These are phyloP conservation scores for Orbilia oligospora DNA, from an alignment of 2,329 filamentous ascomycete species.

Conservation along the genomic window DNA sequence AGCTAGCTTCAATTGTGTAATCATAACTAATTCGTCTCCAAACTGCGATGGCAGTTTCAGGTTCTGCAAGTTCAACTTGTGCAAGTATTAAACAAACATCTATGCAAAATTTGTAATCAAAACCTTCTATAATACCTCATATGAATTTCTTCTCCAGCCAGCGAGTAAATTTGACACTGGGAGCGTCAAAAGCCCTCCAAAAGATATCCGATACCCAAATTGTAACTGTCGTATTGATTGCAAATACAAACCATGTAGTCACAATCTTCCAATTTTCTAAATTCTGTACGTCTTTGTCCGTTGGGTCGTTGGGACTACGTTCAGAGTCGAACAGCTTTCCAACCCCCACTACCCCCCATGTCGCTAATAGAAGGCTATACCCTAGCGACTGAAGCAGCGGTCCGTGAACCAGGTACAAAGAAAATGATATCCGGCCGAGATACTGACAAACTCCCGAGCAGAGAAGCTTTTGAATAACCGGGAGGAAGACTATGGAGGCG, in stretches of 20 bases:
- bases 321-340: not conserved
- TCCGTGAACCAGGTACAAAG: slow-evolving; percentile 77
- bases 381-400: slow-evolving; percentile 74
- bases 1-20: not conserved
- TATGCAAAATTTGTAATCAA: not conserved
- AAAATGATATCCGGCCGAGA: slow-evolving; percentile 75
- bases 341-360: slow-evolving; percentile 32
- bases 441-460: slow-evolving; percentile 72
- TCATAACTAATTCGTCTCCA: not conserved
- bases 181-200: slow-evolving; percentile 73
- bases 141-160: slow-evolving; percentile 68
- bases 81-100: not conserved
- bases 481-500: slow-evolving; percentile 29
- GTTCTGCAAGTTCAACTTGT: slow-evolving; percentile 10
- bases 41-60: slow-evolving; percentile 18
- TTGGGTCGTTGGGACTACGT: not conserved
- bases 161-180: slow-evolving; percentile 70
- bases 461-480: slow-evolving; percentile 30
- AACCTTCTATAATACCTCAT: not conserved
- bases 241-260: slow-evolving; percentile 7
- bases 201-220: slow-evolving; percentile 75
- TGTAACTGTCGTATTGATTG: slow-evolving; percentile 11
- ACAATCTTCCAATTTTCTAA: slow-evolving; percentile 2
- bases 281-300: not conserved
- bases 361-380: slow-evolving; percentile 70